Percentiles rank a stretch among this genome's conserved stretches.
Evolutionary conservation across 441 rosid species (phyloP).

Genomic region (Populus hybrid): DNA sequence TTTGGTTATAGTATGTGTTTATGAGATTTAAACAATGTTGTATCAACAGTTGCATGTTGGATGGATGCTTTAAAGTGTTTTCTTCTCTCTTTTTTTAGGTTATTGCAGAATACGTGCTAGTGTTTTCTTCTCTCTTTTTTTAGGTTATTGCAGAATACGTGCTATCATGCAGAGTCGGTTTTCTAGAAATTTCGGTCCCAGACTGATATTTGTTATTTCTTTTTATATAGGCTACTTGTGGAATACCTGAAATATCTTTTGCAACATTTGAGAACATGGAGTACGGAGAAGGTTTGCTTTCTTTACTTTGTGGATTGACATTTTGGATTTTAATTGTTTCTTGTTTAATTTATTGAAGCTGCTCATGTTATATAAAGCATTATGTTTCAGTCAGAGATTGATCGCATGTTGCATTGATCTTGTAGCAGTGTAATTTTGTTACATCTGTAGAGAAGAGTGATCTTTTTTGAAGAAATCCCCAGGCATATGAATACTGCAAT

Average conservation of each 20-base stretch:
- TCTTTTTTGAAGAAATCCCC: not conserved
- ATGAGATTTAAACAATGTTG: not conserved
- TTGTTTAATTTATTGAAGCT: not conserved
- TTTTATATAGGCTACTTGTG: conserved; percentile 74
- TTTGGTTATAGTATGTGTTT: not conserved
- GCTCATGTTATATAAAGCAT: not conserved
- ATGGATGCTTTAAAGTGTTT: not conserved
- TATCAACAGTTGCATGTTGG: not conserved
- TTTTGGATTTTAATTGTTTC: not conserved
- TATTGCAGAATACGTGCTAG: too few species aligned
- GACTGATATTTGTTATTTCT: conserved; percentile 24
- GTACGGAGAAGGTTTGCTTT: conserved; percentile 84
- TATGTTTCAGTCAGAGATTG: not conserved
- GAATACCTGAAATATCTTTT: conserved; percentile 91
- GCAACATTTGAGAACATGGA: conserved; percentile 97
- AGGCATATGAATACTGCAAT: not conserved
- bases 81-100: too few species aligned
- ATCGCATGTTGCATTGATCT: not conserved
- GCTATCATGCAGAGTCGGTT: not conserved
- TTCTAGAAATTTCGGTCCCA: not conserved
- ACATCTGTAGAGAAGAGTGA: not conserved
- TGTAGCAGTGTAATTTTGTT: not conserved
- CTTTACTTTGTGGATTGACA: conserved; percentile 17
- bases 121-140: not conserved
- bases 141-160: not conserved